Evolutionary conservation across 2,329 filamentous ascomycete genomes (phyloP).

Genomic region (Fusarium drepaniforme): DNA sequence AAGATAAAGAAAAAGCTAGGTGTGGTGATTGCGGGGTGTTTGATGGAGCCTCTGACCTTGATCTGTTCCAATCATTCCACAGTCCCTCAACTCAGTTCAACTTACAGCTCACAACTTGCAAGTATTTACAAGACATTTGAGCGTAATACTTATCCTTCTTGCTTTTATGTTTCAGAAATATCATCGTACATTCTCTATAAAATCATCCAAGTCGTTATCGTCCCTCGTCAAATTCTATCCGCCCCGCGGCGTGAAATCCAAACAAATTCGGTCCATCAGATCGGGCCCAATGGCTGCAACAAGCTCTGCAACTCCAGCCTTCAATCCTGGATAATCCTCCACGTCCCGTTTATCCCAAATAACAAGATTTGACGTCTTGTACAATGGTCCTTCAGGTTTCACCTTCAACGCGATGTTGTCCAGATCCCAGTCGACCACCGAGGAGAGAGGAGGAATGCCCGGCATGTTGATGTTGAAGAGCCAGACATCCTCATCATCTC

Average conservation of each 20-base stretch:
- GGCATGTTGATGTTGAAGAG: conserved; percentile 76
- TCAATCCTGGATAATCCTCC: conserved; percentile 63
- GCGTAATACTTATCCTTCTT: background rate
- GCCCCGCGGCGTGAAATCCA: conserved; percentile 61
- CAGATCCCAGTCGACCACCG: conserved; percentile 68
- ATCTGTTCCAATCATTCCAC: background rate
- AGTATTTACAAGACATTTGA: background rate
- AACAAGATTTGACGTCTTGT: conserved; percentile 64
- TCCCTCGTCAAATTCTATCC: background rate
- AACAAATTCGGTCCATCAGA: conserved; percentile 65
- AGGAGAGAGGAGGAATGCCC: conserved; percentile 68
- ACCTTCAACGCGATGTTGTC: conserved; percentile 69
- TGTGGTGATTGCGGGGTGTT: conserved; percentile 40
- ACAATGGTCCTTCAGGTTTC: conserved; percentile 51
- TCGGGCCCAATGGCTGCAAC: conserved; percentile 75
- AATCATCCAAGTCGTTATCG: background rate
- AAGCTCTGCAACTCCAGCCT: conserved; percentile 74
- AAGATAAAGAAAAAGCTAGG: conserved; percentile 43
- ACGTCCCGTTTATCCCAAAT: conserved; percentile 69
- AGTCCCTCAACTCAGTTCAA: background rate
- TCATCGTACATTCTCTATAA: background rate
- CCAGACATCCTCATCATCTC: conserved; percentile 32
- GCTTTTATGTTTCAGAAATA: background rate
- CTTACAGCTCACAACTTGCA: background rate
- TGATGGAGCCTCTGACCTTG: background rate